Base-by-base conservation (phyloP, 345 rosid genomes). In the Physaria fendleri region DNA sequence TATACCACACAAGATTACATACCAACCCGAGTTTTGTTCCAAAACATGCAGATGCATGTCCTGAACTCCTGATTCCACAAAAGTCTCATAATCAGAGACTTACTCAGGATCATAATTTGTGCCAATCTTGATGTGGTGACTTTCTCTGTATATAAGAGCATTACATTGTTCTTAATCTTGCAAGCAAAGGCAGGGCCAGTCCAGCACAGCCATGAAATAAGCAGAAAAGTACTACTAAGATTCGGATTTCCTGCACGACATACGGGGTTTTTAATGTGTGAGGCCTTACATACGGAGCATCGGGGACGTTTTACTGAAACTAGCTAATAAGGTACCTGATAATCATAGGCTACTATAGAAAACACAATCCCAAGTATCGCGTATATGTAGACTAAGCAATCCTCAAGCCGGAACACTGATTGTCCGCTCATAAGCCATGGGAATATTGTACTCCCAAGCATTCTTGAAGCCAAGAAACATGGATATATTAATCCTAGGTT, bases 141-240 rank as follows among this genome's bases (percentile, higher is more conserved):
- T 93, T 93, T 48, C 99, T 97, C 77, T 51, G 40, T 6, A 23
- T 14, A 49, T 64, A 21, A 34, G 60, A 80, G 20, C 74, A 21
- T 47, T 70, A 89, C 97, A 83, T 81, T 71, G 88, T 85, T 78
- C 99, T 87, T 78, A 93, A 71, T 78, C 87, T 82, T 37, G 97
- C 97, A 70, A 93, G 95, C 33, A 79, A 83, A 60, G 99, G 99
- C 39, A 76, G 55, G 29, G 80, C 79, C 46, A 87, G 72, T 59
- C 99, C 99, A 16, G 71, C 47, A 50, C 81, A 80, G 22, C 81
- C 84, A 72, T 85, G n/a, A 65, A 83, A 87, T 62, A 89, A 56
- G 79, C 87, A 85, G 75, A 87, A 93, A 17, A 87, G 71, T 14
- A 78, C 48, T 48, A 93, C 87, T 44, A 87, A 78, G 65, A 78